Conservation (phyloP, 345 rosid genomes). For the Populus tremula region DNA sequence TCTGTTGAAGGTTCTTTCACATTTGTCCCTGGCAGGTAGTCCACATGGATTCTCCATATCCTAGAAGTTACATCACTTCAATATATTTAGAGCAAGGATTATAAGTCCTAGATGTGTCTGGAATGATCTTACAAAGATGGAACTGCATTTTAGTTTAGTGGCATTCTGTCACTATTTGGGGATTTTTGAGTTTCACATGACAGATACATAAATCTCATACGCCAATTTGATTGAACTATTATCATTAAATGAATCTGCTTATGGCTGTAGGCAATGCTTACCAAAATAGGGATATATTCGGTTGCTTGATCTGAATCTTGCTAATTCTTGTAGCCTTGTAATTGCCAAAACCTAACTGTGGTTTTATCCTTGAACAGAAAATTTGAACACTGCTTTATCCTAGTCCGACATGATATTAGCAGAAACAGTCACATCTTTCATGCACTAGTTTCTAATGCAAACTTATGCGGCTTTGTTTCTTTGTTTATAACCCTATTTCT, state of each 20-base stretch:
- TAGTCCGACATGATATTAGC: background rate
- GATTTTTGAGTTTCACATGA: background rate
- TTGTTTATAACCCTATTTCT: background rate
- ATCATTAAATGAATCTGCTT: background rate
- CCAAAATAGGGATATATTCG: background rate
- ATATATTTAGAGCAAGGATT: background rate
- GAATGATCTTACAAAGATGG: background rate
- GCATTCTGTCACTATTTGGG: background rate
- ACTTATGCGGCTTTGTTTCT: background rate
- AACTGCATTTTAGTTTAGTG: background rate
- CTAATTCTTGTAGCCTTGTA: background rate
- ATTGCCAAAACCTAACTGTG: background rate
- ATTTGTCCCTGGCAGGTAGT: slow-evolving; percentile 87
- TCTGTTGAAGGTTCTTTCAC: slow-evolving; percentile 75
- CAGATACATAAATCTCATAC: background rate
- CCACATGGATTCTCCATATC: background rate
- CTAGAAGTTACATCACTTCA: background rate
- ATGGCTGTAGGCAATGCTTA: background rate
- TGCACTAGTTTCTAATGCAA: background rate
- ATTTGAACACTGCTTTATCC: background rate
- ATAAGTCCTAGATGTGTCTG: background rate
- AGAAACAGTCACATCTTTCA: background rate
- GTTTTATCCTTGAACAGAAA: background rate
- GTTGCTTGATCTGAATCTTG: background rate
- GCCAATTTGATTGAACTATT: background rate